Evolutionary conservation across 257 asterid species (phyloP), one percentile per base, ranked within the genome.

Genomic region (Primulina huaijiensis): DNA sequence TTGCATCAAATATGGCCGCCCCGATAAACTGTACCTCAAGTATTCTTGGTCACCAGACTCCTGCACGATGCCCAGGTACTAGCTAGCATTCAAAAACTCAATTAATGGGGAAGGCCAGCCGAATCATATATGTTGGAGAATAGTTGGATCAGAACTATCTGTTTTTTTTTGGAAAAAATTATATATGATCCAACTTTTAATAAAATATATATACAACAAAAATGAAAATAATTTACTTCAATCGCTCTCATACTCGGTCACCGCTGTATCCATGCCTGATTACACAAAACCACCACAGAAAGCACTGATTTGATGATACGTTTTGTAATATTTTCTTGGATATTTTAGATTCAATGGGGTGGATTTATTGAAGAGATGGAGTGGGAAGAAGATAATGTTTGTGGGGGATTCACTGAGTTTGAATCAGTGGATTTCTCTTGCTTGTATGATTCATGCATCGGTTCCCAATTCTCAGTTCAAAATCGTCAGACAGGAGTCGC

Each of bases 381-480:
- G 82, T 0, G 92, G 93, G 75, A 89, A 86, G 81, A 89, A 86
- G 81, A 82, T 89, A 27, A 89, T 89, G 96, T 89, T 89, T 77
- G 87, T 89, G 25, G 96, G 96, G 14, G 96, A 89, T 79, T 89
- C 96, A 11, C 82, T 89, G 90, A 86, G 96, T 79, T 71, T 86
- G 86, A 89, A 89, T 79, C 89, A 84, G 85, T 89, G 96, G 96
- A 69, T 77, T 57, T 84, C 90, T 4, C 83, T 89, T 7, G 88
- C 81, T 23, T 89, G 96, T 81, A 86, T 89, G 92, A 71, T 89
- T 70, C 85, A 86, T 77, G 87, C 88, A n/a, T 76, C 88, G 27
- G 83, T 72, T 11, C 95, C 90, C 0, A 80, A 78, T 72, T 72
- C 83, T 6, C 78, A 82, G 61, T 65, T 64, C 59, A 67, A 27